Evolutionary conservation across 2,329 filamentous ascomycete species (phyloP).

Genomic region (Aureobasidium namibiae): DNA sequence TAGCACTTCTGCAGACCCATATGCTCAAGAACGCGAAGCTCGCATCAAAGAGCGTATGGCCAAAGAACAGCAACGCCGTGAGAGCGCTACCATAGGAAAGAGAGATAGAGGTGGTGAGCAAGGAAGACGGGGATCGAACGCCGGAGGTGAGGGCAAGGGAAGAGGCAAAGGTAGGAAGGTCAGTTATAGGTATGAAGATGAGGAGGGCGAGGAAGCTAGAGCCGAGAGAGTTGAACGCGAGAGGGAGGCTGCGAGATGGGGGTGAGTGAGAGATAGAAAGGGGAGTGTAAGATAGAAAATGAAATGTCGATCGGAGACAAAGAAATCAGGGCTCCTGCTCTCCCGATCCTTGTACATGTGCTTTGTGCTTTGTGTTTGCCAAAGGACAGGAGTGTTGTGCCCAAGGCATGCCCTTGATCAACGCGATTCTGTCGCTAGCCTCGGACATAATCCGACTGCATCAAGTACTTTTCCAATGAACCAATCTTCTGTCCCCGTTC

Average conservation of each 20-base stretch:
- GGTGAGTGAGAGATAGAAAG: background rate
- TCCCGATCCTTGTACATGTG: background rate
- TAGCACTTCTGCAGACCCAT: constrained; percentile 20
- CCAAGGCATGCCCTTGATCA: no score
- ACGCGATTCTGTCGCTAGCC: no score
- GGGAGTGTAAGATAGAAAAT: background rate
- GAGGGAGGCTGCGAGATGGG: constrained; percentile 42
- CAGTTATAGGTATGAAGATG: constrained; percentile 35
- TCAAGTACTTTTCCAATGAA: no score
- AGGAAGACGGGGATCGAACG: constrained; percentile 17
- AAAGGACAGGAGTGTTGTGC: background rate
- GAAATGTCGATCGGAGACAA: no score
- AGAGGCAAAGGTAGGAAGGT: constrained; percentile 33
- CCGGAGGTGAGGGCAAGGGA: constrained; percentile 33
- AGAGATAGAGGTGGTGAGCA: constrained; percentile 16
- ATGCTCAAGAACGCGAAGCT: constrained; percentile 26
- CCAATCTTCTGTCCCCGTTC: no score
- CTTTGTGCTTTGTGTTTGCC: background rate
- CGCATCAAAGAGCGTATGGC: constrained; percentile 42
- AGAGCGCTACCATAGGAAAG: constrained; percentile 37
- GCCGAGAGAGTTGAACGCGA: constrained; percentile 40
- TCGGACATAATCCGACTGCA: no score
- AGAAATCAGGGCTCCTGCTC: no score
- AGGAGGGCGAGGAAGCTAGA: constrained; percentile 28
- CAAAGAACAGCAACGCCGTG: constrained; percentile 59